Evolutionary conservation across 225 moss, liverwort and hornwort species (phyloP).

Genomic region (Asterella californica): DNA sequence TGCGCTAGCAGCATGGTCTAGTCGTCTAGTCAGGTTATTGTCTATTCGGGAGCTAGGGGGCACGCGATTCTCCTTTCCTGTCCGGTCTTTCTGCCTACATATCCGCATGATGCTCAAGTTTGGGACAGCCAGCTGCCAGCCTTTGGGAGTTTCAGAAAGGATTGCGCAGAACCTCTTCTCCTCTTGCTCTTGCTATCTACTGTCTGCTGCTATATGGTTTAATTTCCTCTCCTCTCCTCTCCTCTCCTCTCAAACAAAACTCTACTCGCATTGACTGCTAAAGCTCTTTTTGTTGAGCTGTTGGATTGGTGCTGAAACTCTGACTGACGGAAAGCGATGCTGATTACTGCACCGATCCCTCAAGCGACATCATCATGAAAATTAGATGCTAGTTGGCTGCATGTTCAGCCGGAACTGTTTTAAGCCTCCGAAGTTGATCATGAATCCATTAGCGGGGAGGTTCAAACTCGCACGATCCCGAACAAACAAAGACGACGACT

Average conservation of each 20-base stretch:
- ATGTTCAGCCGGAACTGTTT: conserved; percentile 6
- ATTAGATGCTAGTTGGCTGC: background rate
- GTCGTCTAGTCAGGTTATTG: conserved; percentile 12
- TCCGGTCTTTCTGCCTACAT: background rate
- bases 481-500: background rate
- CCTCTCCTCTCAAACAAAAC: background rate
- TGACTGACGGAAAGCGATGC: background rate
- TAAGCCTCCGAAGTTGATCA: conserved; percentile 8
- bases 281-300: conserved; percentile 5
- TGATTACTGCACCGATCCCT: background rate
- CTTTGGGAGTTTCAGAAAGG: background rate
- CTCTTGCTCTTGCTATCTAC: too few relatives aligned
- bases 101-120: background rate
- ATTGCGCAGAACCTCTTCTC: background rate
- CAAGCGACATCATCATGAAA: background rate
- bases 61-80: conserved; percentile 8
- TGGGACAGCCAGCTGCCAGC: background rate
- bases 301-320: background rate
- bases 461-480: conserved; percentile 7
- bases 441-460: background rate
- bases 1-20: conserved; percentile 5
- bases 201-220: too few relatives aligned
- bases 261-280: conserved; percentile 3
- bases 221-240: background rate
- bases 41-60: conserved; percentile 7